Conservation (phyloP, 768 basidiomycete species). For the Xerocomellus intermedius region DNA sequence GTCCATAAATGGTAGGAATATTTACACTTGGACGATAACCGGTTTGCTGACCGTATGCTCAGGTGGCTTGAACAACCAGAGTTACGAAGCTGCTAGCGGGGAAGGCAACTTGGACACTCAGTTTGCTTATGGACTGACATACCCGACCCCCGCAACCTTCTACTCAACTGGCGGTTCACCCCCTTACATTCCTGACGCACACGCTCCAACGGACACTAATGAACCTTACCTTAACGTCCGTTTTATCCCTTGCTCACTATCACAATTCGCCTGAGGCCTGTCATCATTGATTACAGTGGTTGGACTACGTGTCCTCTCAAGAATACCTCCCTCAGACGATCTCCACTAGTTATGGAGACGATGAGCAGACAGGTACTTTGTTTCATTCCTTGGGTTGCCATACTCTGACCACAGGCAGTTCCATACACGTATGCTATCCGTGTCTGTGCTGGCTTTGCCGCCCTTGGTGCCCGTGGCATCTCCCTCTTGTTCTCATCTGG, state of each 20-base stretch:
- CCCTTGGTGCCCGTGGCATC: constrained; percentile 67
- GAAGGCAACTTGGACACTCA: constrained; percentile 73
- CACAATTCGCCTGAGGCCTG: neutral
- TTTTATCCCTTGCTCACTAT: neutral
- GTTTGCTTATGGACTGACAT: constrained; percentile 62
- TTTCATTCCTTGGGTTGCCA: neutral
- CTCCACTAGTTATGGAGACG: constrained; percentile 71
- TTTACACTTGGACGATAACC: neutral
- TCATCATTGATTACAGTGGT: constrained; percentile 45
- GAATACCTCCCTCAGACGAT: constrained; percentile 54
- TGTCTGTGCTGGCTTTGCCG: constrained; percentile 60
- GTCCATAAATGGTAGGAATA: constrained; percentile 50
- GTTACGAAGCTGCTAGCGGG: constrained; percentile 43
- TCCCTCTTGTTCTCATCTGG: constrained; percentile 66
- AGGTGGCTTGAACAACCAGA: constrained; percentile 67
- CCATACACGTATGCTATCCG: constrained; percentile 57
- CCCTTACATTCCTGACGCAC: constrained; percentile 50
- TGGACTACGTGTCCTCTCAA: constrained; percentile 53
- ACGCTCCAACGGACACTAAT: constrained; percentile 42
- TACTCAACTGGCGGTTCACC: constrained; percentile 63
- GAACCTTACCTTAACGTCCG: constrained; percentile 49
- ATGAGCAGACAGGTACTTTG: constrained; percentile 60
- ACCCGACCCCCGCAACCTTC: constrained; percentile 58
- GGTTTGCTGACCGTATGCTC: constrained; percentile 6
- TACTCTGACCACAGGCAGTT: constrained; percentile 36